Evolutionary conservation across 257 asterid genomes (phyloP).

Genomic region (Eustoma russellianum): DNA sequence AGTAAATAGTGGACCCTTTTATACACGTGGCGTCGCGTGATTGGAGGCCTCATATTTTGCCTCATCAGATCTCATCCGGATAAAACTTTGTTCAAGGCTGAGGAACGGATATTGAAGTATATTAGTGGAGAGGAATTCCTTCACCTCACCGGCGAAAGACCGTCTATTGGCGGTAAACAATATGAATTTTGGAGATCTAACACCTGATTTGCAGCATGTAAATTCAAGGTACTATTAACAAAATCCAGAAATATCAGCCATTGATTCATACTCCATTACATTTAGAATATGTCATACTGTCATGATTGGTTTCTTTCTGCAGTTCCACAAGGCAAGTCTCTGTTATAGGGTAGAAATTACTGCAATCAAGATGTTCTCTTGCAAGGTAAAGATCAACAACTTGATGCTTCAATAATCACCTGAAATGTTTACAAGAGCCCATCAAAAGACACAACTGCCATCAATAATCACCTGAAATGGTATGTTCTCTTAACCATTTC

Average conservation of each 20-base stretch:
- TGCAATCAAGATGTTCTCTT: conserved; percentile 66
- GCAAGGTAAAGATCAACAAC: conserved; percentile 44
- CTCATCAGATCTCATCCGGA: no score
- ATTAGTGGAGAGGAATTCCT: conserved; percentile 85
- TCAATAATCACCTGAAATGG: conserved; percentile 90
- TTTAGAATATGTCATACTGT: not conserved
- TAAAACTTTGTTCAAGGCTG: no score
- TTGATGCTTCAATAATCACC: conserved; percentile 5
- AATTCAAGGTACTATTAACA: conserved; percentile 60
- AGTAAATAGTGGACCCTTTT: no score
- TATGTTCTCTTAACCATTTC: conserved; percentile 12
- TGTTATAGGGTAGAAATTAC: conserved; percentile 97
- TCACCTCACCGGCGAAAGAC: conserved; percentile 94
- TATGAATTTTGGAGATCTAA: conserved; percentile 62
- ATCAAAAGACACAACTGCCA: conserved; percentile 81
- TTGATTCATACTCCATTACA: not conserved
- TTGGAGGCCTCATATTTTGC: no score
- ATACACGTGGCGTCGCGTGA: no score
- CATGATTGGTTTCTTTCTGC: conserved; percentile 18
- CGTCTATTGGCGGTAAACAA: conserved; percentile 63
- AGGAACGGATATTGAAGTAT: conserved; percentile 74
- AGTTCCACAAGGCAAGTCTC: conserved; percentile 93
- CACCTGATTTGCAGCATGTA: conserved; percentile 83
- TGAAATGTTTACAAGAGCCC: conserved; percentile 91
- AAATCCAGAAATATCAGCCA: conserved; percentile 8